phyloP scores from a whole-genome alignment of 164 flowering plant genomes.

The Malania oleifera region DNA sequence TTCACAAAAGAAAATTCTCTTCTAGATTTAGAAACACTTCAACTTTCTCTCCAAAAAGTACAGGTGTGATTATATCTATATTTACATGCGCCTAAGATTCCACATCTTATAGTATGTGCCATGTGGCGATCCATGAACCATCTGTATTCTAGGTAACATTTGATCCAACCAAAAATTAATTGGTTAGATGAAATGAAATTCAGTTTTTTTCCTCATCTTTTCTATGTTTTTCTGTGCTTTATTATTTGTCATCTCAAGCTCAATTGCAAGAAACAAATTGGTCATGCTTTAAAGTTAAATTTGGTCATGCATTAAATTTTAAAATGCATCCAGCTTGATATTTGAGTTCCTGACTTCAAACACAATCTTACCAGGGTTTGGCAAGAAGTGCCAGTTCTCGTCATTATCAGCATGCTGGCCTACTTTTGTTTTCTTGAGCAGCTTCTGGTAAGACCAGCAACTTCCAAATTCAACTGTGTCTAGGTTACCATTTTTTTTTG shows the following conservation, averaged over 20 bases:
- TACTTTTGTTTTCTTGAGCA: constrained; percentile 97
- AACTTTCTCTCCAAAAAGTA: too few species aligned
- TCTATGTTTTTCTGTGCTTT: not conserved
- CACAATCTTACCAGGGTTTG: constrained; percentile 54
- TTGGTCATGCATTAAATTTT: not conserved
- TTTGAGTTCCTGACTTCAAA: constrained; percentile 5
- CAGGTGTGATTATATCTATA: not conserved
- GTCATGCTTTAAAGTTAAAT: not conserved
- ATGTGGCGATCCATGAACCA: too few species aligned
- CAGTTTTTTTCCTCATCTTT: too few species aligned
- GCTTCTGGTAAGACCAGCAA: constrained; percentile 64
- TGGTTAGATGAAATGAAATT: too few species aligned
- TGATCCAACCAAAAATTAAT: too few species aligned
- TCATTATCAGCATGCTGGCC: constrained; percentile 90
- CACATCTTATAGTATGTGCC: too few species aligned
- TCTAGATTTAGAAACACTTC: too few species aligned
- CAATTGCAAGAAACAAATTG: not conserved
- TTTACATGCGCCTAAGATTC: too few species aligned
- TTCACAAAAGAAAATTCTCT: too few species aligned
- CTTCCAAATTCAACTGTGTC: constrained; percentile 1
- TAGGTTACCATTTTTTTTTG: not conserved
- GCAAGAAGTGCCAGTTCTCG: constrained; percentile 93
- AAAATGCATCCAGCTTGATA: not conserved
- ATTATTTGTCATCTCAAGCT: too few species aligned
- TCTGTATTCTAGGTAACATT: too few species aligned